Conservation (phyloP, 345 rosid species). For the Citrus inodora region DNA sequence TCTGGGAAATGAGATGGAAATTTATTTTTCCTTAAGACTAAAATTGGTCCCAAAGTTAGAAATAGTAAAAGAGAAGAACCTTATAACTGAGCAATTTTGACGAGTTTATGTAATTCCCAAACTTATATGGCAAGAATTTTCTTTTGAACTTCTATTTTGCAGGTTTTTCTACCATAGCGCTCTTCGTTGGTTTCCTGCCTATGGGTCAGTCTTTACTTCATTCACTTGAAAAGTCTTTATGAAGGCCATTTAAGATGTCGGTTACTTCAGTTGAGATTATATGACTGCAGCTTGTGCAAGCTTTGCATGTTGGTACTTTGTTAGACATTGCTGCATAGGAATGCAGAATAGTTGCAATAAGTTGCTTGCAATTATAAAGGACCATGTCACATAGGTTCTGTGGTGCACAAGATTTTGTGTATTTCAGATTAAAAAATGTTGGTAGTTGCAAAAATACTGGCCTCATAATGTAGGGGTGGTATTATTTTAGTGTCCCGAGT, state of each 20-base stretch:
- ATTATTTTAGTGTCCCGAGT: background rate
- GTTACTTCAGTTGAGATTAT: background rate
- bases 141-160: conserved; percentile 21
- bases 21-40: background rate
- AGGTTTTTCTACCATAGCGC: conserved; percentile 98
- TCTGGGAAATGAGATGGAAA: background rate
- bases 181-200: conserved; percentile 77
- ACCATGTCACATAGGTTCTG: background rate
- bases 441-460: background rate
- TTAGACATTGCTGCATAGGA: background rate
- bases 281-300: background rate
- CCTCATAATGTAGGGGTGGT: background rate
- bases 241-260: too few species aligned
- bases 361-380: background rate
- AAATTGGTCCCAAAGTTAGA: background rate
- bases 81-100: background rate
- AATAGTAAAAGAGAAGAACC: background rate
- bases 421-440: background rate
- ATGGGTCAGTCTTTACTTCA: conserved; percentile 53
- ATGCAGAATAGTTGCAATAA: background rate
- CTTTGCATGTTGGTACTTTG: background rate
- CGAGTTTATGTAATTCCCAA: background rate
- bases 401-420: too few species aligned
- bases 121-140: background rate
- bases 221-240: background rate